Base-by-base conservation (phyloP, 2,329 filamentous ascomycete genomes). In the Neocucurbitaria cava region DNA sequence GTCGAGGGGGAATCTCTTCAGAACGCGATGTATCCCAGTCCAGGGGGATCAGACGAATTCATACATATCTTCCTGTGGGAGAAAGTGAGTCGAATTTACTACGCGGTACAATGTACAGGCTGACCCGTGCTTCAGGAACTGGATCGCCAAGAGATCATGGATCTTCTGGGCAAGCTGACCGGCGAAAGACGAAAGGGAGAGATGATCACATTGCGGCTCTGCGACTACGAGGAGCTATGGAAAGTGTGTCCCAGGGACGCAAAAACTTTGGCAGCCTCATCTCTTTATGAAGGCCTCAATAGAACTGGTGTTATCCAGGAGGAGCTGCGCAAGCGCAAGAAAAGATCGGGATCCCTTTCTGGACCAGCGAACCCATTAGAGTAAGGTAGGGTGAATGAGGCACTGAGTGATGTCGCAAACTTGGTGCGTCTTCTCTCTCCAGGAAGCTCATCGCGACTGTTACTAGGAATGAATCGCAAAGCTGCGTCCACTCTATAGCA, bases 251-350 rank as follows among this genome's bases (percentile, higher is more conserved):
- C 77, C 40, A 73, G 83, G 38, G 83, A 85, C 73, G 81, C 77
- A 17, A 86, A 85, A 73, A 80, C 80, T 1, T 65, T 85, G 54
- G 79, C 81, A 35, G 82, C 81, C 5, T 81, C 78, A 79, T 82
- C 82, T 2, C 23, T 89, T 17, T 88, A 83, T 78, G 81, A 87
- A 61, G 83, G 82, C 0, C 59, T 87, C 49, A 79, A 78, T 44
- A 73, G 80, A 24, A 82, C 83, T 49, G 77, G 78, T 18, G 78
- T 73, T 64, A 21, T 82, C 18, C 26, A 51, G 23, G 31, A 46
- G 31, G 36, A 52, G 33, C 26, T 58, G 31, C 9, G 13, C 15
- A 23, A 49, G n/a, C 41, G 24, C 13, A 49, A 28, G 26, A n/a
- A n/a, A n/a, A n/a, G n/a, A n/a, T n/a, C n/a, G n/a, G n/a, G n/a